Evolutionary conservation across 1,139 yeast genomes (phyloP), one percentile per base, ranked within the genome.

Genomic region (Suhomyces guaymorum): DNA sequence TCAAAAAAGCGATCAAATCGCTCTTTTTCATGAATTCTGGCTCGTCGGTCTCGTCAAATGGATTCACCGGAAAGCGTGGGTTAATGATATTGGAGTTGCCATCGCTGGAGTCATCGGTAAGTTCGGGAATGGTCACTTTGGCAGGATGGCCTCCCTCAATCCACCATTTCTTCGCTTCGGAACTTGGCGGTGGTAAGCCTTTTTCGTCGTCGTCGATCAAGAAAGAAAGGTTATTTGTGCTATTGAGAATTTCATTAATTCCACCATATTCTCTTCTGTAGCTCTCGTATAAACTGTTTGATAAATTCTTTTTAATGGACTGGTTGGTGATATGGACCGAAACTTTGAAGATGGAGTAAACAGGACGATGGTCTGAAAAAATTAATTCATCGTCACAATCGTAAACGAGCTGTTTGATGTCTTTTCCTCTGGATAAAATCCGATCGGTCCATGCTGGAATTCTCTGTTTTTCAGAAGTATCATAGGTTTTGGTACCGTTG

Each of bases 371-470:
- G 58, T 92, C 99, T 1, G 96, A 86, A 57, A 92, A 90, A 35
- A 66, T 59, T 26, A 90, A 62, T 22, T 71, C 70, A 10, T 74
- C 78, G 4, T 75, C 81, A 42, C 82, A 71, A 28, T 80, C 76
- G 55, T 92, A 92, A 13, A 70, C 63, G 14, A 75, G 51, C 50
- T 86, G 97, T 38, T 72, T 75, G 41, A 92, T 55, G 17, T 72
- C 64, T 37, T 75, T 75, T 15, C 78, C 75, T 31, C 80, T 62
- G 13, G 75, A 48, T 14, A 84, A 58, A 26, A 77, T 69, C 34
- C 52, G 33, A 58, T 92, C 98, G 7, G 97, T 90, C 98, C 98
- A 92, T 0, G 97, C 92, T 1, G 98, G 98, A 1, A 88, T 80
- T 48, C 98, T 75, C 49, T 84, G 92, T 59, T 92, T 92, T 53